Evolutionary conservation across 768 basidiomycete genomes (phyloP), one percentile per base, ranked within the genome.

Genomic region (Naematelia aurantialba): DNA sequence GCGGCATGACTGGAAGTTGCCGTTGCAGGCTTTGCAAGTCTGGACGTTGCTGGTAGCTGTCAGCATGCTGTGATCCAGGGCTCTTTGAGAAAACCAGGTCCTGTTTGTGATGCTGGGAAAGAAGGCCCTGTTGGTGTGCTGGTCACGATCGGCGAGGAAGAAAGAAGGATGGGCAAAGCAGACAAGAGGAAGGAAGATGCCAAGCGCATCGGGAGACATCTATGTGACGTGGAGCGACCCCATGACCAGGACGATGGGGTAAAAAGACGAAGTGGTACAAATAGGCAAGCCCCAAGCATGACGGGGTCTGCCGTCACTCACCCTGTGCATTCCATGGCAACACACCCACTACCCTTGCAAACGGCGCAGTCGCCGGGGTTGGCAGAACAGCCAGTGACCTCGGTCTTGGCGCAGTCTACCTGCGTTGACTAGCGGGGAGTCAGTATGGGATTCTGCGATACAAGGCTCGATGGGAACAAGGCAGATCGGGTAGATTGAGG

Each of bases 291-390:
- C 22, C 12, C 19, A 44, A 44, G 42, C 12, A 19, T 44, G 42
- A 44, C 19, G 12, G 42, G 19, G 42, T 12, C 12, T 44, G 12
- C 19, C 19, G 42, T 44, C 42, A 66, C 70, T 66, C 42, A 72
- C 70, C 70, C 70, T 4, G 70, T 72, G 46, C 70, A 72, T 51
- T 60, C 67, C 48, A 45, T 66, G 24, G 70, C 68, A 14, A 69
- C 63, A 55, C 70, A 72, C 27, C 68, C 70, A 10, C 53, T 55
- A 45, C 68, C 70, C 45, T 69, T 58, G 52, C 70, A 72, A 17
- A 68, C 70, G 8, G 50, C 49, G 55, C 70, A 72, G n/a, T 50
- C 30, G 25, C 52, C 51, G 8, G 70, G 65, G 62, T 69, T 67
- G 61, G 70, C 62, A 12, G 66, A 56, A 48, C 70, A 72, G 27